Evolutionary conservation across 2,329 filamentous ascomycete species (phyloP), one percentile per base, ranked within the genome.

Genomic region (Aschersonia sp.): DNA sequence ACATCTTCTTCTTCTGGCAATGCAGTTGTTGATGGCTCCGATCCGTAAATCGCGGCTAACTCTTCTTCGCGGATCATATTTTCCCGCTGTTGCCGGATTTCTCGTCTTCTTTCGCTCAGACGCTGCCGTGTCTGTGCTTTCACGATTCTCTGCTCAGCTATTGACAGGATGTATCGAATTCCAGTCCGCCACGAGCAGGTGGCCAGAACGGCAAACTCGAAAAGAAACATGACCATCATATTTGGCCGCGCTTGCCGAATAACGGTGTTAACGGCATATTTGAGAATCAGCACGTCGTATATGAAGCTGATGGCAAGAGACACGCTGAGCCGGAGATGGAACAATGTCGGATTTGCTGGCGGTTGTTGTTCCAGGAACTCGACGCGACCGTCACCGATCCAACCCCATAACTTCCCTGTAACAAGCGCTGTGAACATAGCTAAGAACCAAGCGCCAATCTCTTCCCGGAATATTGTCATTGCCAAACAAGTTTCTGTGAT

Each of bases 151-250:
- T 85, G 78, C 63, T 98, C 92, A 6, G 82, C 71, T 43, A 96
- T 65, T 3, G 84, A 85, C 46, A 97, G 75, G 28, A 77, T 64
- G 64, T 98, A 98, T 51, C 89, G 81, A 48, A 80, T 72, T 2
- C 78, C 75, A 0, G 89, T 95, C 45, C 91, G 89, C 47, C 80
- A 72, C 1, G 91, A 94, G 46, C 82, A 82, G 7, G 94, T 83
- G 2, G 80, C 75, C 51, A 97, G 69, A 43, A 98, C 82, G 40
- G 91, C 89, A 60, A 97, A 97, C 64, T 98, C 92, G 57, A 98
- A 98, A 5, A 94, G 80, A 59, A 98, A 98, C 89, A 98, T 97
- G 53, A 98, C 89, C 89, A 97, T 98, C 85, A 98, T 97, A 50
- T 94, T 92, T 0, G 91, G 89, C n/a, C 85, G 77, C 2, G 91